phyloP scores from a whole-genome alignment of 257 asterid species.

The Parsonsia alboflavescens region DNA sequence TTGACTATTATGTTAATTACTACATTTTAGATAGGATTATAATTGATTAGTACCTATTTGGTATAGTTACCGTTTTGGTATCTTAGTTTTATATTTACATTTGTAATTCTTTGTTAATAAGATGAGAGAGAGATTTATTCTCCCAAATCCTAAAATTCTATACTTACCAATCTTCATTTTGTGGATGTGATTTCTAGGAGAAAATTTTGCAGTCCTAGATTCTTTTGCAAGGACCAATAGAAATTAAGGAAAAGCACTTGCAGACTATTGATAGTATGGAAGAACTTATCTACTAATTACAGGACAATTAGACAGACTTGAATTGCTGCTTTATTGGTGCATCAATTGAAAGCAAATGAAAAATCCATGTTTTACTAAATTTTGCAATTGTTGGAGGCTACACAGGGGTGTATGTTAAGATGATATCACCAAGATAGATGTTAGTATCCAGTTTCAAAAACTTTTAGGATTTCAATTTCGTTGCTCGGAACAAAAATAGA shows the following conservation, averaged over 20 bases:
- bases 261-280: not conserved
- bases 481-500: not conserved
- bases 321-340: not conserved
- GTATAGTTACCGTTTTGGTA: too few relatives aligned
- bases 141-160: too few relatives aligned
- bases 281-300: not conserved
- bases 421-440: not conserved
- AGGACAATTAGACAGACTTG: not conserved
- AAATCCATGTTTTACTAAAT: not conserved
- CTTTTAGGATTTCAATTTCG: not conserved
- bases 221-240: not conserved
- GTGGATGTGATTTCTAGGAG: not conserved
- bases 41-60: too few relatives aligned
- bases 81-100: too few relatives aligned
- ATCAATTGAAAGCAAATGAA: not conserved
- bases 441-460: not conserved
- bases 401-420: not conserved
- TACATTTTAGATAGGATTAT: too few relatives aligned
- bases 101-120: too few relatives aligned
- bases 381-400: not conserved
- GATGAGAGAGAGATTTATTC: too few relatives aligned
- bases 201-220: not conserved
- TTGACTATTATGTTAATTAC: too few relatives aligned
- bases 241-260: not conserved
- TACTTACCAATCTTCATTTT: not conserved